These are phyloP conservation scores for Sphaerosporella brunnea DNA, from an alignment of 495 filamentous ascomycete genomes.

Conservation along the genomic window DNA sequence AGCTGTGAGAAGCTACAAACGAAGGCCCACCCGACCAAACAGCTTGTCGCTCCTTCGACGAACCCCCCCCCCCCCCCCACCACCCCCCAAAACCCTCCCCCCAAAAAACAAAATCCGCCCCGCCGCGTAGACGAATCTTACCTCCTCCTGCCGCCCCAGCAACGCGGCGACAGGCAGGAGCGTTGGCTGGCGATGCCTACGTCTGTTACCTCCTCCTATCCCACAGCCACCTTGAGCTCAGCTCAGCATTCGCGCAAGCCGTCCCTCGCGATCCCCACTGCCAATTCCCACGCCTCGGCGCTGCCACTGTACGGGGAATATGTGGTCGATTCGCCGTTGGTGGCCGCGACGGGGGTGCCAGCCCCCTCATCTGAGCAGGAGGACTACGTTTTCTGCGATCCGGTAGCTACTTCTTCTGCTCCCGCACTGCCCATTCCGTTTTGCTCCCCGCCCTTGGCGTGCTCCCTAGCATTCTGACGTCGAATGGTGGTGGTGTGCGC, in stretches of 20 bases:
- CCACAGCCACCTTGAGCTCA: not conserved
- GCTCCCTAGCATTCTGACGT: not conserved
- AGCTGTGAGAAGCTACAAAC: no score
- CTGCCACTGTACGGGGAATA: conserved; percentile 5
- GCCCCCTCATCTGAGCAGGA: not conserved
- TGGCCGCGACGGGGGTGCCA: not conserved
- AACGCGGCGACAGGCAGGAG: no score
- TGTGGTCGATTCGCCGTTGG: conserved; percentile 1
- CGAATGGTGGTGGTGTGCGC: not conserved
- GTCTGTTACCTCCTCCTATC: not conserved
- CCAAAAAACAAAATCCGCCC: no score
- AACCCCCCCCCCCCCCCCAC: no score
- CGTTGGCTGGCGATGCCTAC: conserved; percentile 6
- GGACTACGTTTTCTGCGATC: conserved; percentile 23
- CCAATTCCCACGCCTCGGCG: not conserved
- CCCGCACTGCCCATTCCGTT: not conserved
- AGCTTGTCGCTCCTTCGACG: no score
- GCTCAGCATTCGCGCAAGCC: not conserved
- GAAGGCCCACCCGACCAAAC: no score
- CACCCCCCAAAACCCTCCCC: no score
- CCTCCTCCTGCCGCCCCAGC: no score
- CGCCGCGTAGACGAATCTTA: no score
- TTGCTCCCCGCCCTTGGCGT: no score
- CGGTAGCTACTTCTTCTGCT: conserved; percentile 13
- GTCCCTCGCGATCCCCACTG: not conserved